These are phyloP conservation scores for Oryza glumipatula DNA, from an alignment of 176 grass and related monocot genomes.

Conservation along the genomic window DNA sequence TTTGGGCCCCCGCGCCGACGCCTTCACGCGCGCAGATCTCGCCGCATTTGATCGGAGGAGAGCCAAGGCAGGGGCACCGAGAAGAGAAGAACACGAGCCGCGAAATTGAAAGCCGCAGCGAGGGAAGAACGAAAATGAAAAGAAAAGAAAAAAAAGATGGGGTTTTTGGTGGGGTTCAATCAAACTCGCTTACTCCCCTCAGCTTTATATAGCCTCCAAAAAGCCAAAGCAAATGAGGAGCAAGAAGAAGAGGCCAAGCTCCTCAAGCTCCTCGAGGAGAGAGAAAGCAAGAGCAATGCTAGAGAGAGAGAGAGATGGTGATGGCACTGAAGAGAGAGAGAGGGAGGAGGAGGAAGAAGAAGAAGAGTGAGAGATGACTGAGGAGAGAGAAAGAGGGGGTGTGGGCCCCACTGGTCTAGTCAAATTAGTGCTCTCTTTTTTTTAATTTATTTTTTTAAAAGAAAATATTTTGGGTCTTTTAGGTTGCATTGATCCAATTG, in stretches of 20 bases:
- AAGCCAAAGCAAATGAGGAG: conserved; percentile 19
- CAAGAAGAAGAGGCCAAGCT: conserved; percentile 3
- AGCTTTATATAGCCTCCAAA: conserved; percentile 45
- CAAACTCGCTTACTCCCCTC: conserved; percentile 12
- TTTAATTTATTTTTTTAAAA: neutral
- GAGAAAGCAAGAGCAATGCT: conserved; percentile 25
- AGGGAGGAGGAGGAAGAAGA: neutral
- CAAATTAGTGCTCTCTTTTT: conserved; percentile 41
- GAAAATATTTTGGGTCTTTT: neutral
- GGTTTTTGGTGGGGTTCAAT: conserved; percentile 50
- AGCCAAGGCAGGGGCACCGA: neutral
- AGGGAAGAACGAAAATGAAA: neutral
- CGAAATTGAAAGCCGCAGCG: conserved; percentile 30
- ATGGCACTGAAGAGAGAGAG: conserved; percentile 33
- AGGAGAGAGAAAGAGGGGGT: conserved; percentile 8
- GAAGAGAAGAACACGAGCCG: neutral
- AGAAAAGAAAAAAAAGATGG: conserved; percentile 6
- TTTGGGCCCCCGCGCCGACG: neutral
- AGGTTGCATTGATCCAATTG: conserved; percentile 24
- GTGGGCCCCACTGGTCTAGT: conserved; percentile 40
- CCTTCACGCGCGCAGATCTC: conserved; percentile 55
- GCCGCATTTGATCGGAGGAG: conserved; percentile 39
- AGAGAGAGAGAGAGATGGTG: conserved; percentile 36
- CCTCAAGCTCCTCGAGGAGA: conserved; percentile 27
- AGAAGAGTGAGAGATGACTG: conserved; percentile 34